These are phyloP conservation scores for Chionographis japonica DNA, from an alignment of 106 monocot species.

Conservation along the genomic window DNA sequence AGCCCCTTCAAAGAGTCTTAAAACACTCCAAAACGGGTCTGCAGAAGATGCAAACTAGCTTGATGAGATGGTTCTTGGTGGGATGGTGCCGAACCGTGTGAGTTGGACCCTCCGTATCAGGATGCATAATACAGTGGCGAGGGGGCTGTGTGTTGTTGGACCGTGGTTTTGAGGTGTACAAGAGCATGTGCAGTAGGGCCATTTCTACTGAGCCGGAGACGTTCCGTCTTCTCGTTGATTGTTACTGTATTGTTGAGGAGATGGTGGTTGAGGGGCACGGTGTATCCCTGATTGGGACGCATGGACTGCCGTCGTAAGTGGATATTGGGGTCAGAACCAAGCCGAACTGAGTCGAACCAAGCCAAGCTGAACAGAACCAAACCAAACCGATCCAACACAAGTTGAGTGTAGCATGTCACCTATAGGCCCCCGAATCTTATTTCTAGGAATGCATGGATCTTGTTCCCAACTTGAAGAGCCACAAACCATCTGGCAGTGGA, in stretches of 20 bases:
- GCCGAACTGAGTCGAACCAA: no score
- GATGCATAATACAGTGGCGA: slow-evolving; percentile 57
- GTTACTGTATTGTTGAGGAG: slow-evolving; percentile 47
- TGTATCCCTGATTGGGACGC: slow-evolving; percentile 45
- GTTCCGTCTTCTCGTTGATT: slow-evolving; percentile 41
- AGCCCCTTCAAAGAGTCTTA: no score
- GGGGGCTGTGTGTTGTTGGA: slow-evolving; percentile 35
- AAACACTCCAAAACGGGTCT: no score
- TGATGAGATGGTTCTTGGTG: slow-evolving; percentile 79
- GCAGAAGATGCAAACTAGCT: slow-evolving; percentile 72
- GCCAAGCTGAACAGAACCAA: no score
- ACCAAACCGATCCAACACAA: no score
- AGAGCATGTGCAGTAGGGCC: slow-evolving; percentile 43
- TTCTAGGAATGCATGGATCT: no score
- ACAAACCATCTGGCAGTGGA: no score
- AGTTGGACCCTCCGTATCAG: slow-evolving; percentile 72
- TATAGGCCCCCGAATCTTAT: no score
- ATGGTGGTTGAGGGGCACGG: slow-evolving; percentile 73
- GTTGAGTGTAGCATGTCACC: no score
- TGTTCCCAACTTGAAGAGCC: no score
- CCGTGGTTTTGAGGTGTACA: slow-evolving; percentile 56
- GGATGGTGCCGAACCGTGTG: slow-evolving; percentile 59
- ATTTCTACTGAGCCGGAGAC: slow-evolving; percentile 55
- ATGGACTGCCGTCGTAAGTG: slow-evolving; percentile 41
- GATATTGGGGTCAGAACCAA: slow-evolving; percentile 37